phyloP scores from a whole-genome alignment of 129 eudicot species.

The Escallonia herrerae region DNA sequence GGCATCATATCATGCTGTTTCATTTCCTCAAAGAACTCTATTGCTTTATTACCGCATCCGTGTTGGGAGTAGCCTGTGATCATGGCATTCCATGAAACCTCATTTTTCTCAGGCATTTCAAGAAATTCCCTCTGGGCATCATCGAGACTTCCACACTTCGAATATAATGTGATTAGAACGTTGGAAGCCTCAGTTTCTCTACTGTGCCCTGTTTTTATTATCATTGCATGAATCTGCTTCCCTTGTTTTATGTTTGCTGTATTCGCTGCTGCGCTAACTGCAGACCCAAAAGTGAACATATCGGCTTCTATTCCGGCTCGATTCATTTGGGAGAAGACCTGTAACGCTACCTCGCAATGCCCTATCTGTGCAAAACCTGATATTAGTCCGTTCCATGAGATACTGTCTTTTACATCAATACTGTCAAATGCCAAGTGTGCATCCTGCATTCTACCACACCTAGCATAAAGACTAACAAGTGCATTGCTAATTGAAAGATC shows the following conservation, averaged over 20 bases:
- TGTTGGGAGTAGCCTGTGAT: conserved; percentile 96
- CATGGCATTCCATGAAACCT: conserved; percentile 96
- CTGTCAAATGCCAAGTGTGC: conserved; percentile 69
- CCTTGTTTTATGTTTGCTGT: conserved; percentile 71
- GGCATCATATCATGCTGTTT: conserved; percentile 41
- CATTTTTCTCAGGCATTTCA: conserved; percentile 58
- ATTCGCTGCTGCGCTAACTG: conserved; percentile 90
- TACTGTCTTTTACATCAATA: conserved; percentile 48
- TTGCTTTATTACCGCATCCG: conserved; percentile 71
- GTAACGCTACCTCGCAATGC: conserved; percentile 60
- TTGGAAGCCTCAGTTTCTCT: conserved; percentile 82
- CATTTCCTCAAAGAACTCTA: conserved; percentile 79
- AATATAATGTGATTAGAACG: conserved; percentile 68
- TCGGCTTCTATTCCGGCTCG: conserved; percentile 50
- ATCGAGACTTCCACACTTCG: conserved; percentile 79
- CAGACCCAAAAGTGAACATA: conserved; percentile 76
- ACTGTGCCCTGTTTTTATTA: conserved; percentile 59
- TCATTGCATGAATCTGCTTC: conserved; percentile 68
- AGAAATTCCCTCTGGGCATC: conserved; percentile 66
- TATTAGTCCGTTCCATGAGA: conserved; percentile 88
- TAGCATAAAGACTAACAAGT: conserved; percentile 74
- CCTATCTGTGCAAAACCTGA: conserved; percentile 92
- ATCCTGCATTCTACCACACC: conserved; percentile 71
- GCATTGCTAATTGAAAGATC: conserved; percentile 90
- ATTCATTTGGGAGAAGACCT: conserved; percentile 65